Evolutionary conservation across 2,329 filamentous ascomycete species (phyloP).

Genomic region (Ophiocordyceps camponoti-floridani): DNA sequence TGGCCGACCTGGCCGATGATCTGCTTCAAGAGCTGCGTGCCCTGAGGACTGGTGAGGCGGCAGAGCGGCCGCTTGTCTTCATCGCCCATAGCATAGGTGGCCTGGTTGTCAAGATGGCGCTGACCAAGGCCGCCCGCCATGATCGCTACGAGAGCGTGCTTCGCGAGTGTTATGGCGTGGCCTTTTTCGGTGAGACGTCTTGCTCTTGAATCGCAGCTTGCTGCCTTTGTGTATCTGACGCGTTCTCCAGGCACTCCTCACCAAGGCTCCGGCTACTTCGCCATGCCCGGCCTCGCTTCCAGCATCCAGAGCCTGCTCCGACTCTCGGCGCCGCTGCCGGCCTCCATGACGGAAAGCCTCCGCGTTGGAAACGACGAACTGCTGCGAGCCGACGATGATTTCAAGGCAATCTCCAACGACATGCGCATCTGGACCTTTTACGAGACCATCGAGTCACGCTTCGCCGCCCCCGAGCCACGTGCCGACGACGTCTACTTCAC

Average conservation of each 20-base stretch:
- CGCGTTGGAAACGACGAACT: constrained; percentile 30
- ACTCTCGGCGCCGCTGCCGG: constrained; percentile 30
- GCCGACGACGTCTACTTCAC: constrained; percentile 34
- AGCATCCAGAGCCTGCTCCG: constrained; percentile 35
- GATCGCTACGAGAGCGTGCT: constrained; percentile 24
- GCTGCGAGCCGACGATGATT: constrained; percentile 32
- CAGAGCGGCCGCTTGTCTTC: constrained; percentile 36
- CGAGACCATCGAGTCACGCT: constrained; percentile 40
- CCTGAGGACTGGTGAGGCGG: constrained; percentile 15
- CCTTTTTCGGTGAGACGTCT: constrained; percentile 32
- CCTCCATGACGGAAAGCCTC: constrained; percentile 29
- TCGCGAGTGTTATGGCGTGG: constrained; percentile 40
- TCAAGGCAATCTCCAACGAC: constrained; percentile 37
- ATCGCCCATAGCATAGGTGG: constrained; percentile 44
- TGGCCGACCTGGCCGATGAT: constrained; percentile 26
- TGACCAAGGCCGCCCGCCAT: constrained; percentile 26
- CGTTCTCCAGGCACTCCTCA: constrained; percentile 33
- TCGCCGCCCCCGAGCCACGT: constrained; percentile 10
- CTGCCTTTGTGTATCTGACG: background rate
- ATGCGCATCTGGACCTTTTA: constrained; percentile 45
- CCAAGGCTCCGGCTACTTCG: constrained; percentile 44
- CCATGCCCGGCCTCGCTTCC: constrained; percentile 33
- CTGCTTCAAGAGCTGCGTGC: constrained; percentile 24
- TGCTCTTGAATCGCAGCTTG: background rate
- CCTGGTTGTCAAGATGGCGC: constrained; percentile 37